Evolutionary conservation across 345 rosid species (phyloP).

Genomic region (Gossypium longicalyx): DNA sequence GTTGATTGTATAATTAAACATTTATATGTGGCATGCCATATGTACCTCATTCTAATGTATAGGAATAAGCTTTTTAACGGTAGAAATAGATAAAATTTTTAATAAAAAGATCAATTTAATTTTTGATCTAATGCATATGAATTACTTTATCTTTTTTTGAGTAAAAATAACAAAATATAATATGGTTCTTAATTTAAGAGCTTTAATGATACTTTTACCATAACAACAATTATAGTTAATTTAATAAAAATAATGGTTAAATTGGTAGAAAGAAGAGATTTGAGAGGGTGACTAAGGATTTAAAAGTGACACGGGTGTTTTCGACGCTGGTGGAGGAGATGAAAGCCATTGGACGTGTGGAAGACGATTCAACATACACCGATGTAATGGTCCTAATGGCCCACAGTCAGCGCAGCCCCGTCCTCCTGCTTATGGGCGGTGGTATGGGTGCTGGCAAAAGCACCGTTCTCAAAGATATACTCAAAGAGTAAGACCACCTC

Average conservation of each 20-base stretch:
- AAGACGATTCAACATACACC: conserved; percentile 39
- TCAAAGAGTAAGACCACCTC: conserved; percentile 51
- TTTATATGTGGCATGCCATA: no score
- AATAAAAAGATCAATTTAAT: no score
- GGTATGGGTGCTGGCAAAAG: conserved; percentile 99
- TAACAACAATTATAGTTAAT: no score
- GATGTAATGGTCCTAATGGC: conserved; percentile 89
- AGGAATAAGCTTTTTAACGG: no score
- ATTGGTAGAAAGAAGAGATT: conserved; percentile 63
- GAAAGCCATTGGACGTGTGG: conserved; percentile 49
- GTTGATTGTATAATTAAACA: no score
- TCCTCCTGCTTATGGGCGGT: conserved; percentile 92
- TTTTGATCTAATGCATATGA: no score
- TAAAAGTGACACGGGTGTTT: conserved; percentile 68
- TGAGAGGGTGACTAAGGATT: conserved; percentile 59
- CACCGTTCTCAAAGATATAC: conserved; percentile 82
- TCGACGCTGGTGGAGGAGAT: conserved; percentile 77
- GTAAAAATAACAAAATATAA: no score
- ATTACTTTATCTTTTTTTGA: no score
- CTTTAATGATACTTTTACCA: no score
- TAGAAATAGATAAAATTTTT: no score
- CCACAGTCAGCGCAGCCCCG: conserved; percentile 71
- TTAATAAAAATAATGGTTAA: background rate
- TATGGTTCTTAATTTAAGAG: no score
- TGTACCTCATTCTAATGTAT: no score